Evolutionary conservation across 257 asterid genomes (phyloP).

Genomic region (Craterostigma plantagineum): DNA sequence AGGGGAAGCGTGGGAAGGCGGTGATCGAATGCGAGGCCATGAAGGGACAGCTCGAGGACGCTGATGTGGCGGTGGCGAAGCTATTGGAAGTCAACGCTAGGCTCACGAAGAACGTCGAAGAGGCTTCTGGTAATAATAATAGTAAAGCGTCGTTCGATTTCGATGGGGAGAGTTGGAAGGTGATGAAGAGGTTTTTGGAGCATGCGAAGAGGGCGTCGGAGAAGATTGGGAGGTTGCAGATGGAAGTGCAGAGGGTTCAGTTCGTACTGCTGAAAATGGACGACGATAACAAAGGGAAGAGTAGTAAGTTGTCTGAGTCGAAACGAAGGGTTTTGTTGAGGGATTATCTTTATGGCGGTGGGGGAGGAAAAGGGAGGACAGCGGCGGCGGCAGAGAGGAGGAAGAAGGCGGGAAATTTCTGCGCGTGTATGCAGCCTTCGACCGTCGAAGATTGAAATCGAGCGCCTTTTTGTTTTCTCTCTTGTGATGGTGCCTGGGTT

Average conservation of each 20-base stretch:
- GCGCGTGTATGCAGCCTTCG: conserved; percentile 38
- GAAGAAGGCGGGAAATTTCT: conserved; percentile 12
- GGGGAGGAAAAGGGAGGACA: no score
- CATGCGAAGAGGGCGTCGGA: conserved; percentile 43
- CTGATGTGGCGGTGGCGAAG: conserved; percentile 48
- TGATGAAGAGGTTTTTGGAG: conserved; percentile 33
- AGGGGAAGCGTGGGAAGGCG: conserved; percentile 68
- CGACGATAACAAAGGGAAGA: conserved; percentile 6
- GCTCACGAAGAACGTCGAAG: conserved; percentile 45
- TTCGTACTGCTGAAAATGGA: conserved; percentile 33
- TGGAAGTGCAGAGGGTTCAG: conserved; percentile 48
- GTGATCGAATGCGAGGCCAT: conserved; percentile 54
- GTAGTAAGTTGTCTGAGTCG: conserved; percentile 1
- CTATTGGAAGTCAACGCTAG: conserved; percentile 53
- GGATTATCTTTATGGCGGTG: no score
- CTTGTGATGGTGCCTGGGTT: no score
- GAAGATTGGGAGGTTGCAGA: conserved; percentile 40
- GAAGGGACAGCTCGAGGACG: conserved; percentile 74
- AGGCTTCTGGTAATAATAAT: conserved; percentile 23
- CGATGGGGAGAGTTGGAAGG: conserved; percentile 29
- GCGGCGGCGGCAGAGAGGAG: not conserved
- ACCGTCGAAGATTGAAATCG: conserved; percentile 25
- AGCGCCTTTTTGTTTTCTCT: no score
- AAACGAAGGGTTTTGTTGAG: not conserved
- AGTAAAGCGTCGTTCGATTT: conserved; percentile 48